Conservation (phyloP, 208 protist species). For the Leishmania aethiopica region DNA sequence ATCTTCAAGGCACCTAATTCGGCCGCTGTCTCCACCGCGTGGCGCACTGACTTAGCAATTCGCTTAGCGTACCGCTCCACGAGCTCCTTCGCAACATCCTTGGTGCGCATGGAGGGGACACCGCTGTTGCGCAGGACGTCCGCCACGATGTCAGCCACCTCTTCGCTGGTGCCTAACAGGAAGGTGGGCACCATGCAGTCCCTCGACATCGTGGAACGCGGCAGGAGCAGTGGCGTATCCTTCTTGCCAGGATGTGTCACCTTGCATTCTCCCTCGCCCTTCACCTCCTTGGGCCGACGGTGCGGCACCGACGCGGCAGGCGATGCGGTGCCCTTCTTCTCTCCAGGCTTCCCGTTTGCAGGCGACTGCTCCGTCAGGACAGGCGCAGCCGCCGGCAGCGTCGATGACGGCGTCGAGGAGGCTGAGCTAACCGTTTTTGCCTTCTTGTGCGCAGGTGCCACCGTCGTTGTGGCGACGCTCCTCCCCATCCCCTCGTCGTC, state of each 20-base stretch:
- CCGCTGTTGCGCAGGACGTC: conserved; percentile 46
- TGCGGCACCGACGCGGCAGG: neutral
- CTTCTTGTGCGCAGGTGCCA: conserved; percentile 21
- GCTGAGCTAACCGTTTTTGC: neutral
- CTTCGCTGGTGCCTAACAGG: conserved; percentile 53
- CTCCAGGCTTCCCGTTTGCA: neutral
- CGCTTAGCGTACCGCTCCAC: conserved; percentile 62
- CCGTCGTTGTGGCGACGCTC: neutral
- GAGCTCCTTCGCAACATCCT: conserved; percentile 52
- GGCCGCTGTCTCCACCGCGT: conserved; percentile 45
- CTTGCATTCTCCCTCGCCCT: neutral
- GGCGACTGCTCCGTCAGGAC: neutral
- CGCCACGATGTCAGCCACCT: conserved; percentile 54
- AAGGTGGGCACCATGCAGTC: conserved; percentile 65
- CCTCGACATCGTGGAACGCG: conserved; percentile 39
- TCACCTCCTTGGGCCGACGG: neutral
- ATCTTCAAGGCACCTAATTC: conserved; percentile 39
- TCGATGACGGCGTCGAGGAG: conserved; percentile 9
- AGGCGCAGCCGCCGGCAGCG: neutral
- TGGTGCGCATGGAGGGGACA: conserved; percentile 33
- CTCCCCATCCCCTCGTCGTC: conserved; percentile 23
- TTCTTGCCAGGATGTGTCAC: conserved; percentile 14
- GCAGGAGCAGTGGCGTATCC: conserved; percentile 40
- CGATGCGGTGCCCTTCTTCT: neutral
- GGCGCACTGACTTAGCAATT: conserved; percentile 63